A percentile compares a stretch with the other conserved stretches of the same genome.
These are phyloP conservation scores for Fusarium praegraminearum DNA, from an alignment of 2,329 filamentous ascomycete species.

Conservation along the genomic window DNA sequence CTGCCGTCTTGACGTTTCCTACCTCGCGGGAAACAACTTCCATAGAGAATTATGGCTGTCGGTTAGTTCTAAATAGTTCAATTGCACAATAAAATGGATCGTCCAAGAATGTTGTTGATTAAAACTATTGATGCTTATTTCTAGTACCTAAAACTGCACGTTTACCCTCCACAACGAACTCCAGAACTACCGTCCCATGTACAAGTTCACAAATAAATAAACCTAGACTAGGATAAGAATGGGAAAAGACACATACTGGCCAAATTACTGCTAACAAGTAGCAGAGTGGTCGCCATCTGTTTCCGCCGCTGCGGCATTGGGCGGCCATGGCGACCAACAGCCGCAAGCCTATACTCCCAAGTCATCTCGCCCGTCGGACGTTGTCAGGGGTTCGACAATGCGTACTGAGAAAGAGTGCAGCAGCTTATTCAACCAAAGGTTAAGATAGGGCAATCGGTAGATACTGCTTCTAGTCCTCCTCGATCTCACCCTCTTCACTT, in stretches of 20 bases:
- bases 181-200: constrained; percentile 27
- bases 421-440: constrained; percentile 15
- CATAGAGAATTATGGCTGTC: constrained; percentile 33
- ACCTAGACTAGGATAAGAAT: constrained; percentile 32
- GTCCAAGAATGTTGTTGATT: constrained; percentile 15
- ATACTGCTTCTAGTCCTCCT: constrained; percentile 71
- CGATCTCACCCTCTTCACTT: constrained; percentile 98
- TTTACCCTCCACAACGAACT: constrained; percentile 4
- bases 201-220: constrained; percentile 37
- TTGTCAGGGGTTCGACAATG: constrained; percentile 43
- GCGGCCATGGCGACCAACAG: constrained; percentile 35
- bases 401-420: constrained; percentile 43
- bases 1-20: constrained; percentile 62
- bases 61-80: constrained; percentile 41
- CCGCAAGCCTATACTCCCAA: constrained; percentile 47
- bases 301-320: constrained; percentile 36
- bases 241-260: constrained; percentile 43
- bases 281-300: constrained; percentile 36
- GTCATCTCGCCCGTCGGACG: constrained; percentile 48
- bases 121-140: not conserved
- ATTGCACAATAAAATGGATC: constrained; percentile 28
- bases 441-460: constrained; percentile 18
- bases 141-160: constrained; percentile 9
- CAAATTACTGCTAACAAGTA: constrained; percentile 26
- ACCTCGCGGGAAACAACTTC: constrained; percentile 54